Evolutionary conservation across 2,329 filamentous ascomycete species (phyloP).

Genomic region (Cordyceps javanica): DNA sequence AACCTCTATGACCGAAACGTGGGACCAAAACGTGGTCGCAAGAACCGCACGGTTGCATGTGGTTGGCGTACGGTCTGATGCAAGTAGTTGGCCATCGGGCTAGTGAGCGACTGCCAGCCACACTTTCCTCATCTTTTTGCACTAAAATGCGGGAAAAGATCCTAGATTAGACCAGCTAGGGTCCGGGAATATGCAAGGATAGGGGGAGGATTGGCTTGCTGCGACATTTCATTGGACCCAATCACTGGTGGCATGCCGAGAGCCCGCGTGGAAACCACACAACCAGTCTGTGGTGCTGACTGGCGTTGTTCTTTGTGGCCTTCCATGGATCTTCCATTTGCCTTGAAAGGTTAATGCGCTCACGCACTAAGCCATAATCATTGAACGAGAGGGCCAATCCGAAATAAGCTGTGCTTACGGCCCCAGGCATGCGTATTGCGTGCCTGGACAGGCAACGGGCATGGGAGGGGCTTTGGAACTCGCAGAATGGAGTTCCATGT

Average conservation of each 20-base stretch:
- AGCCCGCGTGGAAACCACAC: not conserved
- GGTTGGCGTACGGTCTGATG: not conserved
- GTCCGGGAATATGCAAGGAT: not conserved
- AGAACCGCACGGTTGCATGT: not conserved
- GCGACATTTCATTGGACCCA: not conserved
- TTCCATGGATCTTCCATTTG: not conserved
- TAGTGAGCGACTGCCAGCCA: not conserved
- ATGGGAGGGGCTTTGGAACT: not conserved
- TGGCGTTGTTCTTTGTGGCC: not conserved
- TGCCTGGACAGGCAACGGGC: not conserved
- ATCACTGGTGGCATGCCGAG: not conserved
- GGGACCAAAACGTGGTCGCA: slow-evolving; percentile 1
- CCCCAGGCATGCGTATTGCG: not conserved
- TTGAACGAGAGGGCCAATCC: slow-evolving; percentile 4
- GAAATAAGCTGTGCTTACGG: not conserved
- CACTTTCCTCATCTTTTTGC: not conserved
- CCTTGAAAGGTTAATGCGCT: not conserved
- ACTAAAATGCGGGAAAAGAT: slow-evolving; percentile 11
- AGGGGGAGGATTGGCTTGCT: not conserved
- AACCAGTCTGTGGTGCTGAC: not conserved
- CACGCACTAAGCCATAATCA: not conserved
- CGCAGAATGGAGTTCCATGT: slow-evolving; percentile 5
- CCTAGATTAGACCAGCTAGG: slow-evolving; percentile 3
- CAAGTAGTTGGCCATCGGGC: not conserved
- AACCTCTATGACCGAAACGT: not conserved